phyloP scores from a whole-genome alignment of 2,329 filamentous ascomycete genomes.

The Elsinoe necatrix region DNA sequence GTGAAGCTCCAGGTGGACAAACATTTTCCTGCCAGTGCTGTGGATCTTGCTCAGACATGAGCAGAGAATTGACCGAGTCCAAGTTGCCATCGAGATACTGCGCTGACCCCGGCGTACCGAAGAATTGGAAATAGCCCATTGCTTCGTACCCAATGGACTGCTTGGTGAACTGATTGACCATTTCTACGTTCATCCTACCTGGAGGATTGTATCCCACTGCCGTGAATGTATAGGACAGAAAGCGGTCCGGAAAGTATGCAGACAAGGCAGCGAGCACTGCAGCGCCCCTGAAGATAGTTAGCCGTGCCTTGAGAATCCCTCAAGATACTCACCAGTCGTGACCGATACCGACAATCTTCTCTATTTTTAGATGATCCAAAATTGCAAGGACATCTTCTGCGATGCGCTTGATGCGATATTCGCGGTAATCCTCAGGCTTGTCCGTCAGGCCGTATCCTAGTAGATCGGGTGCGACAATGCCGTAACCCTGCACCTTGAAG shows the following conservation, averaged over 20 bases:
- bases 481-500: constrained; percentile 34
- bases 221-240: constrained; percentile 36
- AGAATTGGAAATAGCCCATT: constrained; percentile 42
- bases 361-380: constrained; percentile 32
- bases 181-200: constrained; percentile 28
- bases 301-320: neutral
- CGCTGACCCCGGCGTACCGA: constrained; percentile 34
- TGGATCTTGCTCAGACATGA: constrained; percentile 19
- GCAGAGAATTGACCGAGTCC: constrained; percentile 29
- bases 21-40: constrained; percentile 30
- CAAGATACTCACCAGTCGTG: constrained; percentile 38
- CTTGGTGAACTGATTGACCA: constrained; percentile 27
- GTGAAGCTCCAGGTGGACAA: constrained; percentile 31
- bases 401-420: constrained; percentile 34
- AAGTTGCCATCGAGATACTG: constrained; percentile 33
- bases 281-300: constrained; percentile 27
- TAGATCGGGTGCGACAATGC: constrained; percentile 33
- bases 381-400: constrained; percentile 35
- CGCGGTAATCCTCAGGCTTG: constrained; percentile 33
- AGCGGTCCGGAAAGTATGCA: constrained; percentile 35
- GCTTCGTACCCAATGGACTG: constrained; percentile 32
- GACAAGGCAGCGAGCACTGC: constrained; percentile 35
- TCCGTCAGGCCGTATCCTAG: constrained; percentile 34
- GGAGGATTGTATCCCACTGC: constrained; percentile 38
- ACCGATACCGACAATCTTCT: constrained; percentile 36